Base-by-base conservation (phyloP, 805 yeast genomes). In the Groenewaldozyma salmanticensis region DNA sequence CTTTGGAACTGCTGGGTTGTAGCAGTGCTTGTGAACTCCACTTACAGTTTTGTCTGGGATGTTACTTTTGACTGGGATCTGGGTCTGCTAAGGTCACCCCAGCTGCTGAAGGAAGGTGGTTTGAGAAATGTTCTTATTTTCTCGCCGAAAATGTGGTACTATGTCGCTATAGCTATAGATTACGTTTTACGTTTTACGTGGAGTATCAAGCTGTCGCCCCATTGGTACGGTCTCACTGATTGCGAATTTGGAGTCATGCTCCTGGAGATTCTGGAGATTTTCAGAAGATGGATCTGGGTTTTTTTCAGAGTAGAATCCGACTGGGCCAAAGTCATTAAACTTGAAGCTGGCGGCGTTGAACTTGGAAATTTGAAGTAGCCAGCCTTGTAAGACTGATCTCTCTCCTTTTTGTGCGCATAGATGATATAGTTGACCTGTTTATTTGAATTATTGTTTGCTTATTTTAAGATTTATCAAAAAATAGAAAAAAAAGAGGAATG, bases 241-340 rank as follows among this genome's bases (percentile, higher is more conserved):
- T 42, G 39, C 19, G 82, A 74, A 48, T 59, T 68, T 21, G 88
- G 92, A 1, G 71, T 77, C 42, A 80, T 82, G 47, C 60, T 73
- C 7, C 64, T 85, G 42, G 92, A 88, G 53, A 49, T 75, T 3
- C 60, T 88, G 40, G 98, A 92, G 57, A 66, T 92, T 4, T 50
- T 79, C 5, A 71, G 98, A 62, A 72, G 98, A 55, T 84, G 88
- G 77, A 61, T 86, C 39, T 92, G 99, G 99, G 75, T 87, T 33
- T 72, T 84, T 46, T 66, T 90, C 55, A 80, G 92, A 54, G 63
- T 88, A 15, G 97, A 92, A 50, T 74, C 81, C 22, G 96, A 90
- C 55, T 78, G 69, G 55, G 54, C 54, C 33, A 47, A 55, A 39
- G 39, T 43, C 4, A 40, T 49, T 15, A 43, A 44, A 35, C 19